Conservation (phyloP, 257 asterid genomes). For the Gentiana macrophylla region DNA sequence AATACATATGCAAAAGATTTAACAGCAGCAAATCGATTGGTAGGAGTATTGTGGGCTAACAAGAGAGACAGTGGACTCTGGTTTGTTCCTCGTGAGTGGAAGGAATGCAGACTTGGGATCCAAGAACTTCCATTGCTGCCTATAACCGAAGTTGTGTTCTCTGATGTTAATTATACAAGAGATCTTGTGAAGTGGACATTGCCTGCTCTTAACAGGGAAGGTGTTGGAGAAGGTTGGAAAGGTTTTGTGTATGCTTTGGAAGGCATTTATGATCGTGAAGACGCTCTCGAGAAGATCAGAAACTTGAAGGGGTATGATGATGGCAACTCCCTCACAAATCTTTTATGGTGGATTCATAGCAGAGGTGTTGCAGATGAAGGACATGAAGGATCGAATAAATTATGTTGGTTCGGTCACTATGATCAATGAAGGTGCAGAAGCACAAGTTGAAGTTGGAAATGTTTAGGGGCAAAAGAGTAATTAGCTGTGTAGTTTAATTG, state of each 20-base stretch:
- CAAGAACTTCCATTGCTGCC: slow-evolving; percentile 74
- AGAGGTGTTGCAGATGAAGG: slow-evolving; percentile 32
- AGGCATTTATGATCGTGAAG: slow-evolving; percentile 55
- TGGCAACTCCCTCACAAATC: slow-evolving; percentile 72
- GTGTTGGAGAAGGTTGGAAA: slow-evolving; percentile 96
- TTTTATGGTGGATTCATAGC: slow-evolving; percentile 86
- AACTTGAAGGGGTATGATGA: slow-evolving; percentile 56
- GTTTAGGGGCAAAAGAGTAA: no score
- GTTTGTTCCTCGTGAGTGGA: slow-evolving; percentile 87
- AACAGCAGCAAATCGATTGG: slow-evolving; percentile 51
- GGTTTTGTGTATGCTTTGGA: slow-evolving; percentile 72
- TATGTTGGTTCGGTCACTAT: slow-evolving; percentile 71
- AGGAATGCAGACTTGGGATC: slow-evolving; percentile 71
- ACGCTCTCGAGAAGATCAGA: slow-evolving; percentile 39
- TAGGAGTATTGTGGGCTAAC: slow-evolving; percentile 81
- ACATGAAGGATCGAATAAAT: slow-evolving; percentile 27
- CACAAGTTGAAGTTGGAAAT: no score
- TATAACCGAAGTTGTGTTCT: slow-evolving; percentile 58
- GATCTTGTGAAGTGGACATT: slow-evolving; percentile 63
- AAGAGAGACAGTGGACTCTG: slow-evolving; percentile 81
- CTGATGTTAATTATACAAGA: slow-evolving; percentile 44
- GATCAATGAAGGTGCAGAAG: slow-evolving; percentile 25
- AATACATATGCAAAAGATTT: slow-evolving; percentile 48
- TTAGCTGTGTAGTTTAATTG: no score
- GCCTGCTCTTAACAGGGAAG: slow-evolving; percentile 69